phyloP scores from a whole-genome alignment of 1,284 basidiomycete genomes.

The Microbotryum violaceum region DNA sequence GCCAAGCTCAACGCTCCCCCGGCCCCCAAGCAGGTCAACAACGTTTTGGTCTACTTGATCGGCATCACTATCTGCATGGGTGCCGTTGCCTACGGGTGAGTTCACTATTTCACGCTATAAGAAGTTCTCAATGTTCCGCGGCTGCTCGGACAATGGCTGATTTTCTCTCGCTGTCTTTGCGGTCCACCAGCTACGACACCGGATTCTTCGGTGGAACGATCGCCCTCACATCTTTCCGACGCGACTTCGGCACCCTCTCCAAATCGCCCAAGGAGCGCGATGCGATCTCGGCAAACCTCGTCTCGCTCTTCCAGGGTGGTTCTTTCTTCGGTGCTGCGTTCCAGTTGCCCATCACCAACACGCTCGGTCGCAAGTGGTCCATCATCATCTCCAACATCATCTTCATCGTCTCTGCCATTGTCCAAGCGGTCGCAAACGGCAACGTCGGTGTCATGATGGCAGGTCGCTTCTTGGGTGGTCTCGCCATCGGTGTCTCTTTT shows the following conservation, averaged over 20 bases:
- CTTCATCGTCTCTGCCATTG: conserved; percentile 41
- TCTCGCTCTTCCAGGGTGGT: conserved; percentile 43
- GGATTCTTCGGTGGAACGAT: conserved; percentile 48
- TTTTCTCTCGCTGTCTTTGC: no score
- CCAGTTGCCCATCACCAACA: neutral
- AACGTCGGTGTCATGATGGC: conserved; percentile 26
- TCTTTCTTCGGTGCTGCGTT: conserved; percentile 39
- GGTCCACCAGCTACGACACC: conserved; percentile 43
- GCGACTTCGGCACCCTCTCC: conserved; percentile 44
- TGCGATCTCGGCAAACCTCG: conserved; percentile 44
- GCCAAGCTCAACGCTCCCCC: conserved; percentile 1
- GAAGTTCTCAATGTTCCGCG: no score
- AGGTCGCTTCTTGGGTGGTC: conserved; percentile 61
- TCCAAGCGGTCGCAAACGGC: conserved; percentile 38
- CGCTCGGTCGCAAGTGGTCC: conserved; percentile 34
- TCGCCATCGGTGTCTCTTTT: conserved; percentile 64
- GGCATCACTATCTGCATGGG: conserved; percentile 7
- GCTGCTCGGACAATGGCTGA: no score
- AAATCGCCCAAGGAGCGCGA: conserved; percentile 41
- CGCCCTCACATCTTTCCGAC: conserved; percentile 46
- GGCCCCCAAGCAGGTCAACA: neutral
- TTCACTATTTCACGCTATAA: no score
- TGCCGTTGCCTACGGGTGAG: conserved; percentile 6
- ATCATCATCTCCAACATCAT: conserved; percentile 37
- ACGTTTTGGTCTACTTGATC: conserved; percentile 2